phyloP scores from a whole-genome alignment of 306 rosid genomes.

The Neltuma alba region DNA sequence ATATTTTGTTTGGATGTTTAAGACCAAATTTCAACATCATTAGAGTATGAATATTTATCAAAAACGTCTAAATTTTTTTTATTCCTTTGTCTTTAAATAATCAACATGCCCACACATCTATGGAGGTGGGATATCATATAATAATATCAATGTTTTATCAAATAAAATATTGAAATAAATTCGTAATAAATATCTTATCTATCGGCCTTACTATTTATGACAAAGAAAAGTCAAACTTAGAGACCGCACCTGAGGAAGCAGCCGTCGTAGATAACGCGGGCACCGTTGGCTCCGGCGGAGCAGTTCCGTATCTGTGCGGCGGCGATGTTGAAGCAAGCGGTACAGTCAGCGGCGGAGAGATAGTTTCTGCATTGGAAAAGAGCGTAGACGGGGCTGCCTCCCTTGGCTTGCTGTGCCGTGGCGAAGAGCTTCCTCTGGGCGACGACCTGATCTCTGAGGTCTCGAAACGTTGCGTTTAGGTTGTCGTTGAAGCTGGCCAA shows the following conservation, averaged over 20 bases:
- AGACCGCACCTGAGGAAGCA: constrained; percentile 65
- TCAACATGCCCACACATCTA: neutral
- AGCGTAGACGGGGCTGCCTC: constrained; percentile 54
- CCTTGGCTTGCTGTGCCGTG: constrained; percentile 42
- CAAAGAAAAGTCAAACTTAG: neutral
- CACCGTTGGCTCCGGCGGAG: constrained; percentile 73
- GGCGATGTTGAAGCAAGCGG: constrained; percentile 50
- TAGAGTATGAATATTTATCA: no score
- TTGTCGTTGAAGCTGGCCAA: constrained; percentile 45
- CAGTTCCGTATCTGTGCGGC: constrained; percentile 58
- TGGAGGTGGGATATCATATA: neutral
- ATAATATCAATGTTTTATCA: neutral
- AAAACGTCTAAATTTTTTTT: no score
- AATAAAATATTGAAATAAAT: neutral
- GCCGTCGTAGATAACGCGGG: constrained; percentile 73
- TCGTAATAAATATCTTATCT: neutral
- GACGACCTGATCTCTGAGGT: constrained; percentile 35
- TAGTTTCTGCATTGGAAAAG: constrained; percentile 67
- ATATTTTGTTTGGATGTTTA: no score
- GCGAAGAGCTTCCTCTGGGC: constrained; percentile 49
- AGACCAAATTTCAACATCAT: no score
- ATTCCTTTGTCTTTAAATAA: no score
- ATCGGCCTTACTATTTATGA: neutral
- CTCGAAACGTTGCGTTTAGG: constrained; percentile 53
- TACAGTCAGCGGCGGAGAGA: constrained; percentile 56